Evolutionary conservation across 164 flowering plant species (phyloP).

Genomic region (Vitis amurensis): DNA sequence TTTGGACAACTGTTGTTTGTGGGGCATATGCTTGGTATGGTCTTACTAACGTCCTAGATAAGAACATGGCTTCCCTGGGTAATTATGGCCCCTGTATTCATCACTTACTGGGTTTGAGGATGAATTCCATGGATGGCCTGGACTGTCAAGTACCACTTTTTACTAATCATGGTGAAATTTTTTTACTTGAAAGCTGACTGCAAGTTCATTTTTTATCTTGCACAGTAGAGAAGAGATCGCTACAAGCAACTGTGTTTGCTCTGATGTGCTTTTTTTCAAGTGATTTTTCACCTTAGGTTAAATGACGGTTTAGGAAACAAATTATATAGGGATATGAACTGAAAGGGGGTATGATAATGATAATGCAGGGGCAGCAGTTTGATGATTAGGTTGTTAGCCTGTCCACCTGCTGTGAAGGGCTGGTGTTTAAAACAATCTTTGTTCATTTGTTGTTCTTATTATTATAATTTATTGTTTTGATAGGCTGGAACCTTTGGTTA

Average conservation of each 20-base stretch:
- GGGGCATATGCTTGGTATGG: conserved; percentile 25
- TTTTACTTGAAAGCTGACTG: not conserved
- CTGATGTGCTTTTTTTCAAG: too few species aligned
- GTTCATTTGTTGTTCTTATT: too few species aligned
- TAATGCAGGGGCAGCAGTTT: too few species aligned
- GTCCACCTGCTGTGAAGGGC: too few species aligned
- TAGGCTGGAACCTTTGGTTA: not conserved
- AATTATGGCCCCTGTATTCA: not conserved
- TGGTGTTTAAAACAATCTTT: too few species aligned
- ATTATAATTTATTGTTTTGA: not conserved
- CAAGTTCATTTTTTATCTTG: not conserved
- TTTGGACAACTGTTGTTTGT: conserved; percentile 22
- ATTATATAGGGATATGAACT: too few species aligned
- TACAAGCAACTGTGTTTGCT: too few species aligned
- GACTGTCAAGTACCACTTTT: not conserved
- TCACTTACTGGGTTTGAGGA: not conserved
- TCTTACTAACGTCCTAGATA: conserved; percentile 21
- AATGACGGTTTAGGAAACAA: too few species aligned
- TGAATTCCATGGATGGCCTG: not conserved
- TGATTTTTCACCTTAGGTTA: too few species aligned
- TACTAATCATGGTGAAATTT: not conserved
- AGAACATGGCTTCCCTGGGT: conserved; percentile 3
- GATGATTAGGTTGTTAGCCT: too few species aligned
- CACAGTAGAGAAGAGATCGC: not conserved
- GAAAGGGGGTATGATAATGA: too few species aligned